Evolutionary conservation across 1,284 basidiomycete species (phyloP), one percentile per base, ranked within the genome.

Genomic region (Puccinia coronata): DNA sequence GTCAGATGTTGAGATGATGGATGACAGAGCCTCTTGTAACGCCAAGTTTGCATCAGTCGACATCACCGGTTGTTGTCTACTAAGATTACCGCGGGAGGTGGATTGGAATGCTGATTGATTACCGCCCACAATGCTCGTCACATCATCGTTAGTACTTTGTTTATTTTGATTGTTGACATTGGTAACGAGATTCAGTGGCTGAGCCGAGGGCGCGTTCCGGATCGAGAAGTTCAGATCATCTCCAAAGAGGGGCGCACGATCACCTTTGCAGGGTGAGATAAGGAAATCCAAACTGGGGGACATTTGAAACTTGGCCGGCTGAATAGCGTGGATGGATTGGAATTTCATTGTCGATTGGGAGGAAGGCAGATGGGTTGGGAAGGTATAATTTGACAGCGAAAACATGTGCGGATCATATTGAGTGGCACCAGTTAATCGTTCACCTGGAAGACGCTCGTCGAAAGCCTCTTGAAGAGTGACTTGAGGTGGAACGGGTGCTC

Each of bases 251-350:
- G 78, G 69, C 5, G 69, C 69, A n/a, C 78, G 23, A 63, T 80
- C 67, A 18, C 69, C 55, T 34, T 57, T 57, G 23, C 53, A 80
- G 47, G 78, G 78, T 6, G 55, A 71, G n/a, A 80, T 72, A 18
- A 72, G 69, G 49, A 80, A 72, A 31, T 80, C 78, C n/a, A 80
- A 59, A 47, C 78, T 80, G 36, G 78, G 71, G 20, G 78, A 80
- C 41, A 43, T 34, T 31, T 49, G 51, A 28, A 73, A 55, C 36
- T 57, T 73, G 34, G 70, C 34, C 28, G 47, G 25, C 12, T 73
- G 47, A 5, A 53, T n/a, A 11, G 16, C 11, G 23, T 34, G 51
- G 25, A 25, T 39, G 2, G 70, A 36, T 51, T n/a, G 49, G 51
- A 73, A 51, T 28, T 57, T 57, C 49, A 55, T 47, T 11, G 36